Percentiles rank a stretch among this genome's conserved stretches.
Conservation (phyloP, 805 yeast species). For the Metschnikowia bowlesiae region DNA sequence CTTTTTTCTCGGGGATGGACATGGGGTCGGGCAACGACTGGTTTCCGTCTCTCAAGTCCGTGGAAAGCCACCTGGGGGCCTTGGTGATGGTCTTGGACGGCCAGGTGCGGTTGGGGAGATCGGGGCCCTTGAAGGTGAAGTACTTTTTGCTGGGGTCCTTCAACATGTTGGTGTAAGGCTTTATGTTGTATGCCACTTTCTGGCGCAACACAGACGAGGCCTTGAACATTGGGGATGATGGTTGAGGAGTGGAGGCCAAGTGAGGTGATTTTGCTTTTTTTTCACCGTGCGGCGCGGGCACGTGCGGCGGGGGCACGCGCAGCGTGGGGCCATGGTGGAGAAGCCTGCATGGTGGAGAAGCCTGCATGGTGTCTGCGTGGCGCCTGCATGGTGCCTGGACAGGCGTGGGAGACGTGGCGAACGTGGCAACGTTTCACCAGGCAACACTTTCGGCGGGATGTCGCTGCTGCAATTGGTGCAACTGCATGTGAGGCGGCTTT, state of each 20-base stretch:
- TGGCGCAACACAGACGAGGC: conserved; percentile 20
- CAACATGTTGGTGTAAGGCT: conserved; percentile 45
- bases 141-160: conserved; percentile 66
- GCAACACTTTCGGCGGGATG: too few species aligned
- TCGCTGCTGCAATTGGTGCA: too few species aligned
- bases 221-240: conserved; percentile 23
- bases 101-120: conserved; percentile 65
- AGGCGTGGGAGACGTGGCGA: too few species aligned
- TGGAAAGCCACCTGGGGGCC: conserved; percentile 78
- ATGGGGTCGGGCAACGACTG: conserved; percentile 81
- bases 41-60: conserved; percentile 78
- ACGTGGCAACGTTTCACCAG: too few species aligned
- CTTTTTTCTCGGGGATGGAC: conserved; percentile 70
- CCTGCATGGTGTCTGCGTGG: too few species aligned
- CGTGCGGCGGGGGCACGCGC: conserved; percentile 1
- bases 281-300: not conserved
- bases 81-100: conserved; percentile 60
- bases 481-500: too few species aligned
- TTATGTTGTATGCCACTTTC: conserved; percentile 22
- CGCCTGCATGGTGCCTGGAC: too few species aligned
- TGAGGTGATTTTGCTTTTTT: conserved; percentile 2
- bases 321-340: not conserved
- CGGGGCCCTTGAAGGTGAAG: conserved; percentile 49
- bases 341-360: not conserved
- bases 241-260: not conserved